Conservation (phyloP, 208 protist genomes). For the Trypanosomatidae sp. region DNA sequence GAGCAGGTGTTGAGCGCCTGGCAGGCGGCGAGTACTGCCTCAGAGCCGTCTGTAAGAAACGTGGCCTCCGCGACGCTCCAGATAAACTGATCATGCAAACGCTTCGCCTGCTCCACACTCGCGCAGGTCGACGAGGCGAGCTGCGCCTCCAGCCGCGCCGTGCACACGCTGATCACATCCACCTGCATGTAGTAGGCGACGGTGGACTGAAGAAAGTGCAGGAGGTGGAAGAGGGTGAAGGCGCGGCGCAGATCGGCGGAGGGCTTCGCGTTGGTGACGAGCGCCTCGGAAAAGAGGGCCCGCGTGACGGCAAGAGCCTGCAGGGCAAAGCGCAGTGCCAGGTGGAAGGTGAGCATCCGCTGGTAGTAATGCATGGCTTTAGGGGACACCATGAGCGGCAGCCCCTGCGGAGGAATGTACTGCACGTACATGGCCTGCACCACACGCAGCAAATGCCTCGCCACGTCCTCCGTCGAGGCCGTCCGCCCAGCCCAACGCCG, state of each 20-base stretch:
- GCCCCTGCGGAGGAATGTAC: slow-evolving; percentile 43
- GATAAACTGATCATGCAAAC: slow-evolving; percentile 72
- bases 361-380: slow-evolving; percentile 80
- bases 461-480: slow-evolving; percentile 56
- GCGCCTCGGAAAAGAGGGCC: slow-evolving; percentile 53
- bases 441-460: slow-evolving; percentile 42
- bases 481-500: background rate
- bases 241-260: slow-evolving; percentile 64
- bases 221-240: slow-evolving; percentile 61
- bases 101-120: slow-evolving; percentile 75
- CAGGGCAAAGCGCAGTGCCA: slow-evolving; percentile 61
- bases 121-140: slow-evolving; percentile 38
- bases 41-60: slow-evolving; percentile 61
- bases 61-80: slow-evolving; percentile 71
- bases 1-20: slow-evolving; percentile 35
- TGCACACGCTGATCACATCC: slow-evolving; percentile 62
- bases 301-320: slow-evolving; percentile 61
- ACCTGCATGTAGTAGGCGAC: slow-evolving; percentile 77
- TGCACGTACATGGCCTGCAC: slow-evolving; percentile 47
- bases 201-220: slow-evolving; percentile 64
- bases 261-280: slow-evolving; percentile 51
- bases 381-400: slow-evolving; percentile 61
- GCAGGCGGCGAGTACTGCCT: slow-evolving; percentile 46
- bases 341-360: slow-evolving; percentile 65
- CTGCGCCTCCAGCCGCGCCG: slow-evolving; percentile 35